phyloP scores from a whole-genome alignment of 2,329 filamentous ascomycete genomes.

The Talaromyces albobiverticillius region DNA sequence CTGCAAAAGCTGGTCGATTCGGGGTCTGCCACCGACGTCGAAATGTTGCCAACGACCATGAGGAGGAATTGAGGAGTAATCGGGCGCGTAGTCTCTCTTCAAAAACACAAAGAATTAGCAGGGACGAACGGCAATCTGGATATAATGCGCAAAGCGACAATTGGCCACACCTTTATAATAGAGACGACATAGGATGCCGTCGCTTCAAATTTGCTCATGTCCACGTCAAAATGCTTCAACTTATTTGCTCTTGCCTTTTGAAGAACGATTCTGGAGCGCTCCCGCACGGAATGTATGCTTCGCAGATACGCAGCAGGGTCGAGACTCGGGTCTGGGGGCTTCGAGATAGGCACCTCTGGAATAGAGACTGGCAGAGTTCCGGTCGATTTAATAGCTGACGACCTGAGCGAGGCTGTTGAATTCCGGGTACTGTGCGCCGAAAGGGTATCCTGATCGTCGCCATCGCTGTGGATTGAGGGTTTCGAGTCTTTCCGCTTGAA shows the following conservation, averaged over 20 bases:
- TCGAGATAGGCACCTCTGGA: constrained; percentile 76
- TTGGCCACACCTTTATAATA: constrained; percentile 76
- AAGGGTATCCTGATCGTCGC: constrained; percentile 39
- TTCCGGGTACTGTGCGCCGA: constrained; percentile 43
- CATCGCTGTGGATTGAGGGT: constrained; percentile 34
- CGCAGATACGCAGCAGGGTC: constrained; percentile 89
- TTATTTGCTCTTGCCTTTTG: constrained; percentile 74
- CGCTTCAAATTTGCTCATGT: constrained; percentile 77
- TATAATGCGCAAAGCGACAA: neutral
- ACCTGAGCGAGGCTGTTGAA: constrained; percentile 49
- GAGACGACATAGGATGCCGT: constrained; percentile 85
- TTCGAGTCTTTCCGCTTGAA: constrained; percentile 48
- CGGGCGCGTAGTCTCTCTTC: constrained; percentile 67
- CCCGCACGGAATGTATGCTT: constrained; percentile 83
- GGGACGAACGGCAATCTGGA: neutral
- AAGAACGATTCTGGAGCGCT: constrained; percentile 70
- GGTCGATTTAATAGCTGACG: constrained; percentile 46
- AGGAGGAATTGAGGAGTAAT: constrained; percentile 73
- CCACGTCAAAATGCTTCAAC: constrained; percentile 83
- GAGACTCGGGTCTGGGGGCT: constrained; percentile 78
- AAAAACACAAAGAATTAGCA: neutral
- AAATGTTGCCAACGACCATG: constrained; percentile 69
- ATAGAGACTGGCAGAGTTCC: constrained; percentile 52
- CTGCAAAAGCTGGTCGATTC: constrained; percentile 46
- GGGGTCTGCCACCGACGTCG: constrained; percentile 53